Conservation (phyloP, 805 yeast genomes). For the Myxozyma neotropica region DNA sequence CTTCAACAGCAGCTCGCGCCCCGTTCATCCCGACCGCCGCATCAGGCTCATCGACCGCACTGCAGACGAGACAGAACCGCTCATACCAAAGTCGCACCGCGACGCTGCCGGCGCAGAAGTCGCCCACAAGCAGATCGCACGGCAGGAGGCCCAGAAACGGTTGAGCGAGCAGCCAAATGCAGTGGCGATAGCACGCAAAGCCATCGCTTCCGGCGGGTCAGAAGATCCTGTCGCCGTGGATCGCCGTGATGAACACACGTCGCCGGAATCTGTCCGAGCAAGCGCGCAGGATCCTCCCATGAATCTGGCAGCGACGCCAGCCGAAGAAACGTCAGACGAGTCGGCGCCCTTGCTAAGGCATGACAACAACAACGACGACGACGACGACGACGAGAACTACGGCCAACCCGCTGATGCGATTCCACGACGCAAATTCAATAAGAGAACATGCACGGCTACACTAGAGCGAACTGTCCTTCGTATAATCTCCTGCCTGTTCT, state of each 20-base stretch:
- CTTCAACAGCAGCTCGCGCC: neutral
- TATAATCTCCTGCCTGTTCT: too few relatives aligned
- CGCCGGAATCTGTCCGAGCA: neutral
- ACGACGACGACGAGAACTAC: neutral
- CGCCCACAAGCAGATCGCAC: too few relatives aligned
- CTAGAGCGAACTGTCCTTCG: too few relatives aligned
- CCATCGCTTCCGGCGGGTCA: neutral
- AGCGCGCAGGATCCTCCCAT: slow-evolving; percentile 12
- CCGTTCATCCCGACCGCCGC: slow-evolving; percentile 11
- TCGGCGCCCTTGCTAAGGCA: slow-evolving; percentile 16
- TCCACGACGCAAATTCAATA: neutral
- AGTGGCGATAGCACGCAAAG: neutral
- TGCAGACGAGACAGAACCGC: neutral
- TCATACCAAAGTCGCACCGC: neutral
- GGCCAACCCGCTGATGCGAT: neutral
- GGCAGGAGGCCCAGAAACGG: too few relatives aligned
- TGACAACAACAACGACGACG: neutral
- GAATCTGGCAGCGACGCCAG: neutral
- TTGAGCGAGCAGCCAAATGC: slow-evolving; percentile 16
- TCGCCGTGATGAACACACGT: neutral
- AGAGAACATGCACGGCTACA: too few relatives aligned
- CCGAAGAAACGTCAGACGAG: slow-evolving; percentile 12
- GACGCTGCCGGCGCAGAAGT: neutral
- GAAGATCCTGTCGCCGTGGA: neutral
- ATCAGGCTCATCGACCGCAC: slow-evolving; percentile 25